Percentiles rank a stretch among this genome's conserved stretches.
phyloP scores from a whole-genome alignment of 1,284 basidiomycete species.

The Coniferiporia weirii region DNA sequence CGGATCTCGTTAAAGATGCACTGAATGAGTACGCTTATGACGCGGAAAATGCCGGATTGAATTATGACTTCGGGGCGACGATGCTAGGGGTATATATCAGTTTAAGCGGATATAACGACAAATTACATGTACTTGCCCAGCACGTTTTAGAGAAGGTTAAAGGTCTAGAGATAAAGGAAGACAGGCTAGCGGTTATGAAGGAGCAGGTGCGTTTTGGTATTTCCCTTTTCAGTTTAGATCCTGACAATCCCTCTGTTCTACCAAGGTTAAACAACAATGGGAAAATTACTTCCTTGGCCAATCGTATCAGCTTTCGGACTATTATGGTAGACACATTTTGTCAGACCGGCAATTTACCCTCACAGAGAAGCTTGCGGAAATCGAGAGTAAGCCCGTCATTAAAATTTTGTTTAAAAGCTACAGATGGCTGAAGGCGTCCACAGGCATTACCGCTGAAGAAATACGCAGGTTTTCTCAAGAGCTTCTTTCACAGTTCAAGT shows the following conservation, averaged over 20 bases:
- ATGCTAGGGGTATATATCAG: slow-evolving; percentile 67
- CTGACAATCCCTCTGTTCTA: background rate
- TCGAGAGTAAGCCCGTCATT: slow-evolving; percentile 57
- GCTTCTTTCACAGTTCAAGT: slow-evolving; percentile 64
- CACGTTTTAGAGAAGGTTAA: slow-evolving; percentile 74
- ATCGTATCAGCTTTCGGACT: slow-evolving; percentile 79
- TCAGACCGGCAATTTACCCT: slow-evolving; percentile 75
- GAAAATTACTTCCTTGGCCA: slow-evolving; percentile 86
- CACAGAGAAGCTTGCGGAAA: slow-evolving; percentile 74
- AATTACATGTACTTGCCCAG: slow-evolving; percentile 74
- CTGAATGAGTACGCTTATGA: slow-evolving; percentile 92
- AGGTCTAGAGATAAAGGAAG: slow-evolving; percentile 61
- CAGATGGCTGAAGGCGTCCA: background rate
- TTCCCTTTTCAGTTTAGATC: slow-evolving; percentile 3
- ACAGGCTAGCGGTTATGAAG: slow-evolving; percentile 79
- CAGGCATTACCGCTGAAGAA: slow-evolving; percentile 70
- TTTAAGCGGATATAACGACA: slow-evolving; percentile 92
- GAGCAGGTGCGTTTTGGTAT: slow-evolving; percentile 57
- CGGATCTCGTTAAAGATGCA: slow-evolving; percentile 84
- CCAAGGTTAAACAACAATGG: slow-evolving; percentile 66
- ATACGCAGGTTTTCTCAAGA: slow-evolving; percentile 62
- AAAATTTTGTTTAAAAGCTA: slow-evolving; percentile 3
- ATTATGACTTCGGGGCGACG: slow-evolving; percentile 68
- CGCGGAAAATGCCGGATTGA: slow-evolving; percentile 87
- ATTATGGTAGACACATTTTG: slow-evolving; percentile 71